phyloP scores from a whole-genome alignment of 2,329 filamentous ascomycete species.

The Fusarium torreyae region DNA sequence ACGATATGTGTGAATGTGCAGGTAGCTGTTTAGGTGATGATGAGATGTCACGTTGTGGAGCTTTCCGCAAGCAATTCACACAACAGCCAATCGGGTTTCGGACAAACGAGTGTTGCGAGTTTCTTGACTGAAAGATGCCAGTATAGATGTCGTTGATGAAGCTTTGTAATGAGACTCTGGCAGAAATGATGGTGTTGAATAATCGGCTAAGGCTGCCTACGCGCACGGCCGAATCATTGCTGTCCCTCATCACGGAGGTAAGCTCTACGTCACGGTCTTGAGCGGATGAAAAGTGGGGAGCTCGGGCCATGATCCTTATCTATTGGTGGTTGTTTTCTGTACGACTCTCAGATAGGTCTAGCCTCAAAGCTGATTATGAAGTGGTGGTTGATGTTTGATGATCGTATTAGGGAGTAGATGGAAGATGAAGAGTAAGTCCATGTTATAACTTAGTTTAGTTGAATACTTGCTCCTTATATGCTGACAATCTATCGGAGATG shows the following conservation, averaged over 20 bases:
- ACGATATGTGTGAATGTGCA: constrained; percentile 6
- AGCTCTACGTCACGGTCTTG: constrained; percentile 19
- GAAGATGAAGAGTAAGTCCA: too few species aligned
- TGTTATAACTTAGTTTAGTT: too few species aligned
- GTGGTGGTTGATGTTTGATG: too few species aligned
- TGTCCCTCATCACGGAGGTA: constrained; percentile 1
- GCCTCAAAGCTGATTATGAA: neutral
- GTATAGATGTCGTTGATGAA: constrained; percentile 14
- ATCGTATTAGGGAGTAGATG: too few species aligned
- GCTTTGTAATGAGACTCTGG: constrained; percentile 10
- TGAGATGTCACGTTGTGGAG: constrained; percentile 8
- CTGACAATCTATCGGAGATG: too few species aligned
- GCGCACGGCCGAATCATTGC: constrained; percentile 9
- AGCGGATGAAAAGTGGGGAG: constrained; percentile 16
- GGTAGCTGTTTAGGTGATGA: constrained; percentile 15
- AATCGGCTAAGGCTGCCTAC: constrained; percentile 14
- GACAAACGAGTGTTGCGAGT: constrained; percentile 27
- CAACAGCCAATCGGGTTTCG: constrained; percentile 2
- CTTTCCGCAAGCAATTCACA: neutral
- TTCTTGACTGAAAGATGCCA: constrained; percentile 5
- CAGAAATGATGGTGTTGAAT: constrained; percentile 24
- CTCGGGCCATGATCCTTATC: neutral
- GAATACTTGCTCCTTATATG: too few species aligned
- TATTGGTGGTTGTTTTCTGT: constrained; percentile 3
- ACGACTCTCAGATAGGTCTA: neutral